Evolutionary conservation across 2,329 filamentous ascomycete genomes (phyloP).

Genomic region (Sporothrix protearum): DNA sequence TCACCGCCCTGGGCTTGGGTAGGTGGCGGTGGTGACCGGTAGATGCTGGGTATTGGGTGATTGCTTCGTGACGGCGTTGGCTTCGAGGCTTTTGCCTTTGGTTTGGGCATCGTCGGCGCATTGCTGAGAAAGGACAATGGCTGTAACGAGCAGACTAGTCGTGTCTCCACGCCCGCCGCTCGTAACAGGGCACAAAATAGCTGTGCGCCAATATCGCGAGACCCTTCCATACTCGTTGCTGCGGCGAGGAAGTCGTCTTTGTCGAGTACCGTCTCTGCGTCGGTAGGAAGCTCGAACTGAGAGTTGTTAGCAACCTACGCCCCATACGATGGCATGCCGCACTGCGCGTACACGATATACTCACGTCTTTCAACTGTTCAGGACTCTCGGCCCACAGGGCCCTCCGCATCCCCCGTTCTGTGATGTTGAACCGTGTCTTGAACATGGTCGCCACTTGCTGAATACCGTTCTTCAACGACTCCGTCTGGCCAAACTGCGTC

Average conservation of each 20-base stretch:
- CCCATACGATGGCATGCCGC: neutral
- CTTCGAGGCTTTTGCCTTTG: slow-evolving; percentile 32
- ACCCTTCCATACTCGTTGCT: slow-evolving; percentile 69
- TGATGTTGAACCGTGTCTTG: slow-evolving; percentile 66
- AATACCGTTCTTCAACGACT: slow-evolving; percentile 76
- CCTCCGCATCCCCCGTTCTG: slow-evolving; percentile 64
- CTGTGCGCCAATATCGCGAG: slow-evolving; percentile 84
- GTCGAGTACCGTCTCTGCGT: slow-evolving; percentile 66
- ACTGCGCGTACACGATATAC: neutral
- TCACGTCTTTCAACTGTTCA: slow-evolving; percentile 57
- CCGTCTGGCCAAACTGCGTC: slow-evolving; percentile 71
- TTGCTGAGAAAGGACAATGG: slow-evolving; percentile 64
- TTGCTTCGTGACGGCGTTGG: slow-evolving; percentile 35
- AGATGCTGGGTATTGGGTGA: slow-evolving; percentile 41
- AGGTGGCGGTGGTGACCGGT: slow-evolving; percentile 29
- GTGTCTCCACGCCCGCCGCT: slow-evolving; percentile 72
- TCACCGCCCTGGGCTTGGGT: slow-evolving; percentile 14
- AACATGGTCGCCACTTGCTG: slow-evolving; percentile 65
- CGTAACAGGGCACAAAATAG: slow-evolving; percentile 85
- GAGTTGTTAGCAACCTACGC: neutral
- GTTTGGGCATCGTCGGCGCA: slow-evolving; percentile 48
- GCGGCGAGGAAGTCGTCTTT: slow-evolving; percentile 69
- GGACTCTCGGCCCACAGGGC: slow-evolving; percentile 72
- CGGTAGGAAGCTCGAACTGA: slow-evolving; percentile 55
- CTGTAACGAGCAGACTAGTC: slow-evolving; percentile 88